These are phyloP conservation scores for Vigna mungo DNA, from an alignment of 306 rosid genomes.

Conservation along the genomic window DNA sequence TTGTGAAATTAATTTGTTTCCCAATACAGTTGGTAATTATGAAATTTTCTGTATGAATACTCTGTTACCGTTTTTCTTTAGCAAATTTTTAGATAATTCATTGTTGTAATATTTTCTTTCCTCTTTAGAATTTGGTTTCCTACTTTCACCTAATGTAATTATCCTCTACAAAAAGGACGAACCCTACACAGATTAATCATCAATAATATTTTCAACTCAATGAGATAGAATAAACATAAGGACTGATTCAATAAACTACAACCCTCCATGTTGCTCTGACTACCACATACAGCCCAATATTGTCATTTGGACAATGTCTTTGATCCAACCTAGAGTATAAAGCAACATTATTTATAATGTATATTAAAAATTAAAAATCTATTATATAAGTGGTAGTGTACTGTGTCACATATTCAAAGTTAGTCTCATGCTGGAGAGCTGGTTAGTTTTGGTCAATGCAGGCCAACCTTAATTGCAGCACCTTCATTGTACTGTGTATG, in stretches of 20 bases:
- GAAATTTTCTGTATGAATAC: too few relatives aligned
- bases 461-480: not conserved
- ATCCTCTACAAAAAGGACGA: too few relatives aligned
- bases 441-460: not conserved
- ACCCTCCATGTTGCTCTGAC: constrained; percentile 1
- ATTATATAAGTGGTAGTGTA: not conserved
- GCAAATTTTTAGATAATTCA: too few relatives aligned
- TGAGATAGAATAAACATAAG: not conserved
- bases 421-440: not conserved
- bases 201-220: not conserved
- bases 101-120: too few relatives aligned
- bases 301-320: not conserved
- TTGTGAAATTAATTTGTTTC: too few relatives aligned
- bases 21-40: too few relatives aligned
- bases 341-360: not conserved
- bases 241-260: not conserved
- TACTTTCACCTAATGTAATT: too few relatives aligned
- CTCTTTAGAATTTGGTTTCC: too few relatives aligned
- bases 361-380: not conserved
- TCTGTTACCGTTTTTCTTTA: too few relatives aligned
- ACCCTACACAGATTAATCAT: too few relatives aligned
- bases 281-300: constrained; percentile 26
- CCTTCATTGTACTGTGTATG: not conserved
- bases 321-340: not conserved
- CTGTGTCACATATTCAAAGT: not conserved